Conservation (phyloP, 2,329 filamentous ascomycete genomes). For the Phaeoacremonium minimum region DNA sequence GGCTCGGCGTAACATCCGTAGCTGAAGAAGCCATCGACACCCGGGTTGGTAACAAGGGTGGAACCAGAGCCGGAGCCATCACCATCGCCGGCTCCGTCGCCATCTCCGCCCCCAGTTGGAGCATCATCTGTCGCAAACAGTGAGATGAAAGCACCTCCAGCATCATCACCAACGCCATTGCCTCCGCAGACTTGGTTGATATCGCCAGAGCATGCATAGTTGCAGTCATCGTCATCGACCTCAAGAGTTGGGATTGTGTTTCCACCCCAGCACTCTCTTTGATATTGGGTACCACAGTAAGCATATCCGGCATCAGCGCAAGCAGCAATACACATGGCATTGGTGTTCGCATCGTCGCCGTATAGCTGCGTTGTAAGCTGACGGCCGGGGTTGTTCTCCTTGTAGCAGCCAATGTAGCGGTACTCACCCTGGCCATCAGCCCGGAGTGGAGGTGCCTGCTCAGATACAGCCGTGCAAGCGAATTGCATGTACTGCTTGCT, state of each 20-base stretch:
- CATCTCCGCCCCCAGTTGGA: slow-evolving; percentile 1
- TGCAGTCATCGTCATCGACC: slow-evolving; percentile 42
- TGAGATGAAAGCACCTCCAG: slow-evolving; percentile 38
- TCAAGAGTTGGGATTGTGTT: slow-evolving; percentile 36
- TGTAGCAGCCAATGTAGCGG: slow-evolving; percentile 50
- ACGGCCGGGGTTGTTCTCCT: slow-evolving; percentile 50
- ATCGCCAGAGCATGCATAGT: slow-evolving; percentile 45
- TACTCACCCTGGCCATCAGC: slow-evolving; percentile 40
- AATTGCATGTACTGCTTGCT: slow-evolving; percentile 51
- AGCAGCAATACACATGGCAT: slow-evolving; percentile 36
- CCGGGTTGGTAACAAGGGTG: slow-evolving; percentile 28
- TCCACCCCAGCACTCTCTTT: slow-evolving; percentile 51
- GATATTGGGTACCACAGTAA: slow-evolving; percentile 46
- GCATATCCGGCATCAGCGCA: slow-evolving; percentile 29
- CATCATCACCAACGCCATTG: slow-evolving; percentile 30
- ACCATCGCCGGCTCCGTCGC: slow-evolving; percentile 5
- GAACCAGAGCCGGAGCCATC: slow-evolving; percentile 9
- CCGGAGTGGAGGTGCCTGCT: slow-evolving; percentile 46
- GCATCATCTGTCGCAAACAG: slow-evolving; percentile 35
- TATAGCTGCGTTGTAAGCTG: slow-evolving; percentile 41
- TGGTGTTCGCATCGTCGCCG: slow-evolving; percentile 33
- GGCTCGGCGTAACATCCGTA: slow-evolving; percentile 28
- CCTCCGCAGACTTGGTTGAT: slow-evolving; percentile 49
- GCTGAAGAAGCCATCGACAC: slow-evolving; percentile 21
- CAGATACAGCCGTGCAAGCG: slow-evolving; percentile 42